Percentiles rank a stretch among this genome's conserved stretches.
Evolutionary conservation across 1,139 yeast species (phyloP).

Genomic region (Magnusiomyces clavatus): DNA sequence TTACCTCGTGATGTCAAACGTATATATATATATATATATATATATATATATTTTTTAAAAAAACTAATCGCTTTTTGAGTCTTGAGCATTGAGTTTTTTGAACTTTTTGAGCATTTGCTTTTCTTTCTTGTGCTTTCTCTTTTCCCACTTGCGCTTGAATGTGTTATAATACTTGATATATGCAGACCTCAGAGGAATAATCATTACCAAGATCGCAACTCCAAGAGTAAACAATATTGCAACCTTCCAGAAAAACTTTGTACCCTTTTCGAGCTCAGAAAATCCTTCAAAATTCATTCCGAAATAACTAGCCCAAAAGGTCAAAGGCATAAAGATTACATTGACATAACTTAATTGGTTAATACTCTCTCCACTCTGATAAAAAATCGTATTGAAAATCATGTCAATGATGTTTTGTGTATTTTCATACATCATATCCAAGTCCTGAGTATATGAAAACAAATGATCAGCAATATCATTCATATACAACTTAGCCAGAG

Average conservation of each 20-base stretch:
- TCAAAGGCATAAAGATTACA: slow-evolving; percentile 46
- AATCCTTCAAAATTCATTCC: slow-evolving; percentile 52
- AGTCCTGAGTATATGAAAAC: slow-evolving; percentile 41
- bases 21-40: too few relatives aligned
- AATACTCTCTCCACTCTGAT: slow-evolving; percentile 46
- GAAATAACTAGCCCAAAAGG: slow-evolving; percentile 50
- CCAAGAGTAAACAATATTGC: slow-evolving; percentile 44
- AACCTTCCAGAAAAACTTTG: slow-evolving; percentile 44
- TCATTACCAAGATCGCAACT: slow-evolving; percentile 28
- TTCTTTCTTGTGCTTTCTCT: slow-evolving; percentile 10
- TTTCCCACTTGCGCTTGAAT: slow-evolving; percentile 9
- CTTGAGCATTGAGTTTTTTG: slow-evolving; percentile 1
- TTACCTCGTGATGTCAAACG: too few relatives aligned
- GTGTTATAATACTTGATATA: background rate
- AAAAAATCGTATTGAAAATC: slow-evolving; percentile 46
- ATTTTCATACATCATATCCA: slow-evolving; percentile 44
- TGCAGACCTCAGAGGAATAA: slow-evolving; percentile 20
- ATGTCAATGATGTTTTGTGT: slow-evolving; percentile 43
- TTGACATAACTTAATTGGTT: slow-evolving; percentile 44
- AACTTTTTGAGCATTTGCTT: slow-evolving; percentile 3
- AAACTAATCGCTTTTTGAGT: too few relatives aligned
- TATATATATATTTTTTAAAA: too few relatives aligned
- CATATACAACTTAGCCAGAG: slow-evolving; percentile 38
- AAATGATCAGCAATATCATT: slow-evolving; percentile 50
- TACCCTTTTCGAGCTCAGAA: slow-evolving; percentile 38